Evolutionary conservation across 345 rosid genomes (phyloP), one percentile per base, ranked within the genome.

Genomic region (Pistacia integerrima): DNA sequence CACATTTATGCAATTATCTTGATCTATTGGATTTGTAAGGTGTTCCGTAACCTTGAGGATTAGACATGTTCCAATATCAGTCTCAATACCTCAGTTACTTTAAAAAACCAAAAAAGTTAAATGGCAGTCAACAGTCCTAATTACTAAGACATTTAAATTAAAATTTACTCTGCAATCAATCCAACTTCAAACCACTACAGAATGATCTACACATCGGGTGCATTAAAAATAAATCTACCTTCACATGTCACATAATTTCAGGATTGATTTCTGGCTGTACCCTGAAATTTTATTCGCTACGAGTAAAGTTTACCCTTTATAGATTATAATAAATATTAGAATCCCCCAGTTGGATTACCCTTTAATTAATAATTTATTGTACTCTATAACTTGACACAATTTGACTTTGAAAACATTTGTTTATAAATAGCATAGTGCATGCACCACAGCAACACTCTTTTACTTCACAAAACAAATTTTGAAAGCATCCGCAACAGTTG

Each of bases 201-300:
- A 36, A 11, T 54, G 57, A 16, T 54, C 18, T 5, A 35, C 68
- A 73, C 46, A 73, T 62, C 59, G 67, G 48, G 59, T 12, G 46
- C 49, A 41, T 46, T 30, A 2, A 11, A 17, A 44, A 12, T 8
- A 57, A 0, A 38, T 56, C 22, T 28, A 61, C 48, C 46, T 10
- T 73, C 59, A 73, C 68, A 14, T 46, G 67, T 30, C 59, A 48
- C 44, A 3, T 17, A 30, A 73, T 64, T 30, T 61, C 68, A 17
- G 67, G 58, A 62, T 61, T 60, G 49, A 72, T 59, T 59, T 59
- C 66, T 72, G 67, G 68, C 58, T 61, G 30, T 11, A 2, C n/a
- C 67, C 48, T 48, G 46, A 30, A 62, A 73, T 28, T 73, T 60
- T 10, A 17, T 28, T 30, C 1, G 33, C 33, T 1, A 44, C 16